These are phyloP conservation scores for Sanguinoderma infundibulare DNA, from an alignment of 1,284 basidiomycete species.

Conservation along the genomic window DNA sequence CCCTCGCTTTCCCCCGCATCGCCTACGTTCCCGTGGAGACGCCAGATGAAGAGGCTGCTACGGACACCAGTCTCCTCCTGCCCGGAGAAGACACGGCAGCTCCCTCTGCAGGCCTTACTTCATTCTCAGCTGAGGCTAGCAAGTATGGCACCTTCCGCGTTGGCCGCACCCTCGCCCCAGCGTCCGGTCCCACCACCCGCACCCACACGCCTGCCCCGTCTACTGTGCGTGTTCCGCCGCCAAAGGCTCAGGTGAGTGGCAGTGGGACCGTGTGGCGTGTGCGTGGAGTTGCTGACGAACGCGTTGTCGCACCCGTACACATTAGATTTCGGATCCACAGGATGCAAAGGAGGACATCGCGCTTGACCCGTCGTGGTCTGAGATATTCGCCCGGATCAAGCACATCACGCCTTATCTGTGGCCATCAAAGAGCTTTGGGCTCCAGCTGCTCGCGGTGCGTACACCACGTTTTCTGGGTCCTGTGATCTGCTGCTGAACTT, in stretches of 20 bases:
- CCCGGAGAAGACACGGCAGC: conserved; percentile 46
- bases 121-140: conserved; percentile 49
- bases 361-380: conserved; percentile 69
- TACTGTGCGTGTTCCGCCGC: conserved; percentile 30
- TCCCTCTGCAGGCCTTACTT: conserved; percentile 51
- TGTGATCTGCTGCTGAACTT: neutral
- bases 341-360: conserved; percentile 60
- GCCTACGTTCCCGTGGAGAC: conserved; percentile 57
- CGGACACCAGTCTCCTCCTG: conserved; percentile 57
- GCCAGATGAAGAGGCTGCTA: conserved; percentile 48
- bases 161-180: conserved; percentile 50
- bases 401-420: conserved; percentile 82
- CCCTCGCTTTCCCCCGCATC: conserved; percentile 60
- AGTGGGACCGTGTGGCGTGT: conserved; percentile 8
- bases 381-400: conserved; percentile 60
- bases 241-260: conserved; percentile 36
- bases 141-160: conserved; percentile 79
- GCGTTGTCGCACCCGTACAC: conserved; percentile 2
- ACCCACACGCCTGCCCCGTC: conserved; percentile 67
- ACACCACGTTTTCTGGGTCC: conserved; percentile 12
- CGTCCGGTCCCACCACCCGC: conserved; percentile 60
- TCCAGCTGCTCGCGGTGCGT: conserved; percentile 77
- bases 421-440: conserved; percentile 67
- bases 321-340: conserved; percentile 33
- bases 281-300: conserved; percentile 10